Conservation (phyloP, 208 protist species). For the Wallacemonas rigidus region DNA sequence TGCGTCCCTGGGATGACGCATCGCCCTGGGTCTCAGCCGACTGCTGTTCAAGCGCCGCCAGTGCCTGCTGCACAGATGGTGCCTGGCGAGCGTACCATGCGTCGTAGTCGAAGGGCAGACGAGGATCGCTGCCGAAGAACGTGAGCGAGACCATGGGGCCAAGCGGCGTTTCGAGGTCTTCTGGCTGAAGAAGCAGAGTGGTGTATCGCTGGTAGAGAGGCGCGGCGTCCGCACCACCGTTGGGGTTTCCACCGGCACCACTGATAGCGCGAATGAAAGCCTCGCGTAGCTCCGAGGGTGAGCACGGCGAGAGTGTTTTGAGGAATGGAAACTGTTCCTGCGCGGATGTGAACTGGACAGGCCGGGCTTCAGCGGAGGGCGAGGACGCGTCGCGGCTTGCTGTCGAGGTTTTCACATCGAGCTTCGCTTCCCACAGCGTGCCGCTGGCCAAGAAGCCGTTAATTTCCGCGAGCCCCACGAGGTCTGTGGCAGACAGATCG, state of each 20-base stretch:
- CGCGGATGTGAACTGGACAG: slow-evolving; percentile 42
- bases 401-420: not conserved
- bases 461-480: not conserved
- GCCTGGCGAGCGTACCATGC: slow-evolving; percentile 41
- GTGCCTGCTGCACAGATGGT: slow-evolving; percentile 26
- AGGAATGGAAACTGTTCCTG: slow-evolving; percentile 59
- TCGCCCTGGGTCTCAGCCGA: not conserved
- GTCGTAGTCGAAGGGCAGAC: slow-evolving; percentile 34
- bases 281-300: slow-evolving; percentile 7
- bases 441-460: slow-evolving; percentile 13
- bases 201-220: not conserved
- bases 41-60: slow-evolving; percentile 18
- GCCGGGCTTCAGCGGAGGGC: not conserved
- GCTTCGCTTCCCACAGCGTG: slow-evolving; percentile 15
- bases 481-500: not conserved
- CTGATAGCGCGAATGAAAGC: slow-evolving; percentile 7
- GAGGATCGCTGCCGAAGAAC: slow-evolving; percentile 64
- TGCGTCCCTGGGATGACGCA: not conserved
- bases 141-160: slow-evolving; percentile 65
- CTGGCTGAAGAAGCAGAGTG: not conserved
- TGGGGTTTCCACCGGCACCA: not conserved
- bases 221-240: slow-evolving; percentile 1
- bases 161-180: not conserved
- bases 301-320: slow-evolving; percentile 29
- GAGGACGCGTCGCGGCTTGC: not conserved